Evolutionary conservation across 2,329 filamentous ascomycete species (phyloP).

Genomic region (Cordyceps pruinosa): DNA sequence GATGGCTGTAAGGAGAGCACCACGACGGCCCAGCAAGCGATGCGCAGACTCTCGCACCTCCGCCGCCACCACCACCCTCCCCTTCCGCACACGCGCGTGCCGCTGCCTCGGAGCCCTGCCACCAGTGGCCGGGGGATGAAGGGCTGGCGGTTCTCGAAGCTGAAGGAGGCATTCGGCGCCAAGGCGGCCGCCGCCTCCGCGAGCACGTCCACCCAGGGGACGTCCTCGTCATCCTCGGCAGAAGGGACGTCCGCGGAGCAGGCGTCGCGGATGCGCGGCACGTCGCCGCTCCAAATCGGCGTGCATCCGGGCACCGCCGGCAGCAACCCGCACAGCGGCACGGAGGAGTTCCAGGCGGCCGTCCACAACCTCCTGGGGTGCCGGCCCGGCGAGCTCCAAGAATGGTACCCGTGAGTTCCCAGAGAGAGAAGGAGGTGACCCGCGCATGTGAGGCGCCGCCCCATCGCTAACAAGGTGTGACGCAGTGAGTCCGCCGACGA

Average conservation of each 20-base stretch:
- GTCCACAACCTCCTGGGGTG: conserved; percentile 10
- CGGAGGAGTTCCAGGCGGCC: conserved; percentile 8
- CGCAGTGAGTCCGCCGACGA: background rate
- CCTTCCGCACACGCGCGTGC: background rate
- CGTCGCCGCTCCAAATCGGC: conserved; percentile 1
- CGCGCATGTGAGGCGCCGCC: background rate
- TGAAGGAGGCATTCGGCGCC: background rate
- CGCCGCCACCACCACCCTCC: background rate
- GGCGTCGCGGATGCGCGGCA: background rate
- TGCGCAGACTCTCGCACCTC: background rate
- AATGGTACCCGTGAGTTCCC: conserved; percentile 24
- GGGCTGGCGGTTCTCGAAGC: background rate
- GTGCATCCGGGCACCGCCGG: background rate
- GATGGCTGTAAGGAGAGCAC: conserved; percentile 14
- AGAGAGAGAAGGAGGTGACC: background rate
- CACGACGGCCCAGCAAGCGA: background rate
- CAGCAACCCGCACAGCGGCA: background rate
- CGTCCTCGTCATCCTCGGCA: background rate
- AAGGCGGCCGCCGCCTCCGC: background rate
- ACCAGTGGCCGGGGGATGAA: background rate
- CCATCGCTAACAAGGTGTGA: conserved; percentile 7
- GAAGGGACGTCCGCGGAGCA: background rate
- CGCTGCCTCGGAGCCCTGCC: background rate
- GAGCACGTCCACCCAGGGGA: too few species aligned
- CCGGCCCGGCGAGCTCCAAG: background rate